Conservation (phyloP, 2,329 filamentous ascomycete species). For the Neofusicoccum ribis region DNA sequence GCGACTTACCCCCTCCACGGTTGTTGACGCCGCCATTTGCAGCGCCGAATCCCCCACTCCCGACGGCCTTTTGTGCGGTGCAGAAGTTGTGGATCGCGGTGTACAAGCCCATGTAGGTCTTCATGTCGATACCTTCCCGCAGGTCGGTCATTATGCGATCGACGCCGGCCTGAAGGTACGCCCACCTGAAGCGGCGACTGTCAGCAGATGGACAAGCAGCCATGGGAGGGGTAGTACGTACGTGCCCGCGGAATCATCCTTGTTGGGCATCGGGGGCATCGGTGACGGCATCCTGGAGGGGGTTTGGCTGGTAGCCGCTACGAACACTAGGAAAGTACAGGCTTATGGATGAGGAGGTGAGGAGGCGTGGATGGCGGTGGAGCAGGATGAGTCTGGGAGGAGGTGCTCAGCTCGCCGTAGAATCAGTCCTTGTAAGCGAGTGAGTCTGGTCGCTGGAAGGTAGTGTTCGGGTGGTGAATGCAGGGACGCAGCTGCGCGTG, state of each 20-base stretch:
- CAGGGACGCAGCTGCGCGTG: constrained; percentile 9
- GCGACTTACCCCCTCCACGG: constrained; percentile 62
- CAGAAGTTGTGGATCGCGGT: constrained; percentile 99
- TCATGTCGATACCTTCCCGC: constrained; percentile 90
- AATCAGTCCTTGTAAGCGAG: neutral
- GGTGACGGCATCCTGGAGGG: constrained; percentile 19
- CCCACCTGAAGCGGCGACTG: constrained; percentile 63
- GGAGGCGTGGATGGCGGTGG: neutral
- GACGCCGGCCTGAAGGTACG: constrained; percentile 83
- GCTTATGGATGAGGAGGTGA: neutral
- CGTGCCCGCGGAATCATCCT: constrained; percentile 63
- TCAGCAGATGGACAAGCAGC: neutral
- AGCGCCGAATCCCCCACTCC: constrained; percentile 48
- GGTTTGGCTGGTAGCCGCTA: neutral
- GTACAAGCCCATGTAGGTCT: constrained; percentile 96
- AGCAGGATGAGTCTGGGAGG: neutral
- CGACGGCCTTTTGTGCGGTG: constrained; percentile 90
- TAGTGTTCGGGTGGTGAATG: neutral
- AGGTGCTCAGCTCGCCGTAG: neutral
- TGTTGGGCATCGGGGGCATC: constrained; percentile 51
- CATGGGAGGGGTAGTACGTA: constrained; percentile 42
- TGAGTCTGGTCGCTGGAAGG: neutral
- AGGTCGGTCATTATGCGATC: constrained; percentile 91
- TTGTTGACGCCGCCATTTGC: constrained; percentile 51
- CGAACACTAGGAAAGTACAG: neutral